Base-by-base conservation (phyloP, 2,329 filamentous ascomycete genomes). In the Aspergillus udagawae region DNA sequence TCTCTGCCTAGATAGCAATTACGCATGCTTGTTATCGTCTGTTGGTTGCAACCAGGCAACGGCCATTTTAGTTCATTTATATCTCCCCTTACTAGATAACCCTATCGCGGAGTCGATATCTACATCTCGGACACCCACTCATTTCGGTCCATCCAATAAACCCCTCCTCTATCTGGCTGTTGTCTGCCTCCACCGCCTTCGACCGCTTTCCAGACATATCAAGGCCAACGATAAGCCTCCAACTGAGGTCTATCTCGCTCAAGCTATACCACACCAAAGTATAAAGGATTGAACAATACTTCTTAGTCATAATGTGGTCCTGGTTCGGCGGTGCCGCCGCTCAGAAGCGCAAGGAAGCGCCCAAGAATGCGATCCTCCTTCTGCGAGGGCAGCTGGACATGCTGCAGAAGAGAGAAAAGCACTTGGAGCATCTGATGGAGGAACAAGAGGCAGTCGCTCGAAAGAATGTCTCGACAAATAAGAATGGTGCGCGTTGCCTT, bases 321-420 rank as follows among this genome's bases (percentile, higher is more conserved):
- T 97, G 92, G 91, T 96, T 97, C 75, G 92, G 93, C 77, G 91
- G 91, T 70, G 85, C 84, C 65, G 84, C 85, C 69, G 87, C 87
- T 67, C 87, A 92, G 79, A 91, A 91, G 83, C 87, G 88, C 79
- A 96, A 95, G 80, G 91, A 97, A 79, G 89, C 86, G 59, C 91
- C 94, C 57, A 99, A 99, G 84, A 94, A 96, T 81, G 94, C 94
- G 66, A 99, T 99, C 70, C 82, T 99, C 56, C 85, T 85, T 59
- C 80, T 99, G 70, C 86, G 94, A 67, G 84, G 88, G 70, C 93
- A 97, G 80, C 83, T 97, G 48, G 93, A 97, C 68, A 97, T 97
- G 92, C 83, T 99, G 72, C 91, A 95, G 79, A 99, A 99, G 83
- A 85, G 93, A 59, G 92, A 97, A 81, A 90, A 86, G 75, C 91